These are phyloP conservation scores for Suillus lakei DNA, from an alignment of 768 basidiomycete species.

Conservation along the genomic window DNA sequence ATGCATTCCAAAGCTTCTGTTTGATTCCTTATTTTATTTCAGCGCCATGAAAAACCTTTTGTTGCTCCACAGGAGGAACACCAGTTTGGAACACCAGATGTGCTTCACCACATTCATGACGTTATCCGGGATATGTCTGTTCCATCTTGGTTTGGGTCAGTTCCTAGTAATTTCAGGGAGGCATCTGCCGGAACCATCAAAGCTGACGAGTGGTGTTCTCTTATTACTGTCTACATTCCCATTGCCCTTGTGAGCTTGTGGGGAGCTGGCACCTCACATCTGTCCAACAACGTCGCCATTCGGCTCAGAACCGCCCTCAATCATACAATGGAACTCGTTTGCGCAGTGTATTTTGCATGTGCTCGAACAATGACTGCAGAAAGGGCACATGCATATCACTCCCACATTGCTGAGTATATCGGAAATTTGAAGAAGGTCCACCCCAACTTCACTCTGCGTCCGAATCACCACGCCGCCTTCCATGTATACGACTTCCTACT, in stretches of 20 bases:
- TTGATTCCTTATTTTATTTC: neutral
- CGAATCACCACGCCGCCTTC: conserved; percentile 37
- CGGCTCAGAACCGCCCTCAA: conserved; percentile 18
- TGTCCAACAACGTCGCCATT: neutral
- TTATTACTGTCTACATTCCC: conserved; percentile 20
- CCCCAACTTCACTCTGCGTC: conserved; percentile 15
- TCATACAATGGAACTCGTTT: conserved; percentile 36
- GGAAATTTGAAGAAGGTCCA: conserved; percentile 22
- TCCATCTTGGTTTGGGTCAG: conserved; percentile 23
- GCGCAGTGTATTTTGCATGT: conserved; percentile 26
- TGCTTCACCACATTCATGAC: neutral
- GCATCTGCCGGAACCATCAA: conserved; percentile 17
- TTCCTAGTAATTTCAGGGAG: conserved; percentile 23
- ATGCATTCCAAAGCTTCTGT: too few species aligned
- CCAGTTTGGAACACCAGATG: neutral
- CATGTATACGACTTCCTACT: conserved; percentile 38
- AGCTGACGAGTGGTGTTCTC: conserved; percentile 26
- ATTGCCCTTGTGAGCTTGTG: conserved; percentile 24
- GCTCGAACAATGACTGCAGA: conserved; percentile 15
- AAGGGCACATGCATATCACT: conserved; percentile 13
- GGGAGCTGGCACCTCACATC: conserved; percentile 9
- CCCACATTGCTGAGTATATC: conserved; percentile 21
- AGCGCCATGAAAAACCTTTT: conserved; percentile 9
- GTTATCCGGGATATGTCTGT: conserved; percentile 8
- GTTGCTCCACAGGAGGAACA: neutral